Conservation (phyloP, 75 land plant genomes). For the Cryptomeria japonica region DNA sequence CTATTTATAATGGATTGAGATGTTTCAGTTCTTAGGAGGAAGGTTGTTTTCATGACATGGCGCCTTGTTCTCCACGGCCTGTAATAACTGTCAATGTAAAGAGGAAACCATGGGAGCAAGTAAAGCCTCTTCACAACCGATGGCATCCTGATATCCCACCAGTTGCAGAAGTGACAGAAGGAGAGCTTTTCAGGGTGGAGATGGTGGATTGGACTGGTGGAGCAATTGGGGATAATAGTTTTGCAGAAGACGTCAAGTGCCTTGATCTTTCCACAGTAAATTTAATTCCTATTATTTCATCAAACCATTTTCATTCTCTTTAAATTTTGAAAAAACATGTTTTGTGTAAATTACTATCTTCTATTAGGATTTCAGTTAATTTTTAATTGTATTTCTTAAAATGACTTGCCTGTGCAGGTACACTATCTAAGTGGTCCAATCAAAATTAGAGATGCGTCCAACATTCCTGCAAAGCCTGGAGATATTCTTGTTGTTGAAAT, state of each 20-base stretch:
- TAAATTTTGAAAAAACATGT: not conserved
- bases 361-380: slow-evolving; percentile 2
- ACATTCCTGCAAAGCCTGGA: slow-evolving; percentile 70
- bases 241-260: slow-evolving; percentile 68
- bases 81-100: slow-evolving; percentile 62
- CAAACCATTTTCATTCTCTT: slow-evolving; percentile 13
- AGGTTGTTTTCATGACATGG: slow-evolving; percentile 29
- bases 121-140: slow-evolving; percentile 62
- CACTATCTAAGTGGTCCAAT: slow-evolving; percentile 92
- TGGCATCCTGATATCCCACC: slow-evolving; percentile 86
- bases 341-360: not conserved
- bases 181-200: slow-evolving; percentile 83
- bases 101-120: slow-evolving; percentile 78
- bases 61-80: slow-evolving; percentile 39
- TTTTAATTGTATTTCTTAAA: not conserved
- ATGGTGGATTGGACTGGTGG: slow-evolving; percentile 87
- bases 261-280: slow-evolving; percentile 65
- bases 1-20: slow-evolving; percentile 1
- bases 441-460: slow-evolving; percentile 57
- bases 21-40: not conserved
- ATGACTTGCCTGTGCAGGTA: slow-evolving; percentile 39
- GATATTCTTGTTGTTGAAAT: slow-evolving; percentile 91
- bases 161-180: slow-evolving; percentile 68
- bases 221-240: slow-evolving; percentile 54
- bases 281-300: slow-evolving; percentile 9